Percentiles rank a stretch among this genome's conserved stretches.
These are phyloP conservation scores for Clarireedia homoeocarpa DNA, from an alignment of 2,329 filamentous ascomycete species.

Conservation along the genomic window DNA sequence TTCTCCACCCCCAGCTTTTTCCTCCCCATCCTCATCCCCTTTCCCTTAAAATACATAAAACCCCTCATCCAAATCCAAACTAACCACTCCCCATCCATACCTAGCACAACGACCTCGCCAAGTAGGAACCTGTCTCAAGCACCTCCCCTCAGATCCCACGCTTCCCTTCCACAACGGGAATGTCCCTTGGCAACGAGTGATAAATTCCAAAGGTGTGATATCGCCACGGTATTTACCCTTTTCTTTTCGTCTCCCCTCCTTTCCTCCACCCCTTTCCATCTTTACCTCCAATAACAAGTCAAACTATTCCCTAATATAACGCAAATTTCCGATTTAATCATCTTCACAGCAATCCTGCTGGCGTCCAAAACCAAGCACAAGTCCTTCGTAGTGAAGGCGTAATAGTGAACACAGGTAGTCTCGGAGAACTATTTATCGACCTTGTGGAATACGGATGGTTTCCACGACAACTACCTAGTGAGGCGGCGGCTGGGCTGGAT, in stretches of 20 bases:
- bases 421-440: conserved; percentile 30
- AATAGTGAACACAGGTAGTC: conserved; percentile 25
- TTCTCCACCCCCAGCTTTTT: conserved; percentile 41
- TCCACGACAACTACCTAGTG: conserved; percentile 31
- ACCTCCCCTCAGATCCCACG: conserved; percentile 63
- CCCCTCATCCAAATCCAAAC: not conserved
- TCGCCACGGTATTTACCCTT: conserved; percentile 60
- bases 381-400: conserved; percentile 31
- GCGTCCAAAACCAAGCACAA: conserved; percentile 30
- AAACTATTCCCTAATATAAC: not conserved
- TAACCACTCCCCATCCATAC: not conserved
- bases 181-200: conserved; percentile 91
- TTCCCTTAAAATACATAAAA: not conserved
- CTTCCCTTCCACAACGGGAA: conserved; percentile 62
- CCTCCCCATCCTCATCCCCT: not conserved
- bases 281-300: too few species aligned
- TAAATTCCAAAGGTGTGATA: conserved; percentile 80
- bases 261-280: not conserved
- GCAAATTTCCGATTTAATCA: not conserved
- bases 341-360: conserved; percentile 22
- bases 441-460: conserved; percentile 33
- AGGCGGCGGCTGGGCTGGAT: conserved; percentile 20
- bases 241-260: not conserved
- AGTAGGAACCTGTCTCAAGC: conserved; percentile 84
- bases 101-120: conserved; percentile 68